Percentiles rank a stretch among this genome's conserved stretches.
Conservation (phyloP, 495 filamentous ascomycete genomes). For the Filosporella fistucella region DNA sequence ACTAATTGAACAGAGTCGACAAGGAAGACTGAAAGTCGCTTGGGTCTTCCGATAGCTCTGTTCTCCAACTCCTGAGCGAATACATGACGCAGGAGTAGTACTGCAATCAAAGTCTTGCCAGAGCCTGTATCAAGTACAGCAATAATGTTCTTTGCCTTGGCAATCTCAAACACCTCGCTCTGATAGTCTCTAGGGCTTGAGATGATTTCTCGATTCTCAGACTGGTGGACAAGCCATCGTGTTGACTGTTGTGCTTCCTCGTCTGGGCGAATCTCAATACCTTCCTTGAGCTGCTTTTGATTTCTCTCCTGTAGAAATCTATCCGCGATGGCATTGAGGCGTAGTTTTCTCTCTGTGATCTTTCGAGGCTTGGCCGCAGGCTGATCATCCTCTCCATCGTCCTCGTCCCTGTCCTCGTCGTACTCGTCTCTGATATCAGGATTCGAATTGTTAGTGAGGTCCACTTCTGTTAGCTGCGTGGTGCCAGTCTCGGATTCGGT, state of each 20-base stretch:
- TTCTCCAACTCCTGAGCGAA: conserved; percentile 74
- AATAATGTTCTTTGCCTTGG: conserved; percentile 83
- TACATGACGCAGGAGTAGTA: conserved; percentile 73
- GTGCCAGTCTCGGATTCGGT: too few species aligned
- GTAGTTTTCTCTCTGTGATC: conserved; percentile 40
- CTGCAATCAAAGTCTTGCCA: conserved; percentile 96
- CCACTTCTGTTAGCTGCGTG: too few species aligned
- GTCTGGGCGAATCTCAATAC: conserved; percentile 3
- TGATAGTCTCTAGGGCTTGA: conserved; percentile 85
- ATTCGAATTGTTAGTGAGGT: background rate
- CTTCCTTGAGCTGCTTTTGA: conserved; percentile 12
- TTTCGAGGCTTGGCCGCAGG: conserved; percentile 26
- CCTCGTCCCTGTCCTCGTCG: conserved; percentile 25
- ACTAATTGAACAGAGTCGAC: conserved; percentile 85
- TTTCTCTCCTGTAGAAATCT: conserved; percentile 13
- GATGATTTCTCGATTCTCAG: conserved; percentile 46
- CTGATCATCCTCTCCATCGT: conserved; percentile 11
- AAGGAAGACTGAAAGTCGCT: conserved; percentile 78
- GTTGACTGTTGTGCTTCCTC: conserved; percentile 35
- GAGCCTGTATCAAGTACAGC: conserved; percentile 96
- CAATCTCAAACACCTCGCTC: conserved; percentile 84
- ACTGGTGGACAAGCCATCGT: conserved; percentile 26
- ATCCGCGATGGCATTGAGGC: conserved; percentile 52
- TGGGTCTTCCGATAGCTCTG: conserved; percentile 53
- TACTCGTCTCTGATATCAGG: background rate